Evolutionary conservation across 768 basidiomycete species (phyloP), one percentile per base, ranked within the genome.

Genomic region (Amyloporia xantha): DNA sequence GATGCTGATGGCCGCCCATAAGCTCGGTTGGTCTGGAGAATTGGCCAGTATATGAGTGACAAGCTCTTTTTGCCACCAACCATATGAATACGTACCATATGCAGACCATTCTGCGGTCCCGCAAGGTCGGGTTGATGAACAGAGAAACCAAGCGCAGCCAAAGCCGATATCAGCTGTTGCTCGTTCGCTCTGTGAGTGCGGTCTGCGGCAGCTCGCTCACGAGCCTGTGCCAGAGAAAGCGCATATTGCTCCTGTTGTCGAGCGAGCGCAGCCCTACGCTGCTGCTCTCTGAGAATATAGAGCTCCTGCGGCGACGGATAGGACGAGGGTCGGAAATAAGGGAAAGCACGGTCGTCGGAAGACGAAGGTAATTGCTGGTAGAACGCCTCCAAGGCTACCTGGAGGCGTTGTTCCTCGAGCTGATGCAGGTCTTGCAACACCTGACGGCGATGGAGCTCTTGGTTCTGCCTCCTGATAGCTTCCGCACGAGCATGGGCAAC

Each of bases 401-500:
- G 44, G n/a, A 7, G 24, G 27, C 26, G 26, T 48, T 48, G 44
- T 19, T 35, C n/a, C 21, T 30, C 24, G 7, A 33, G 38, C 38
- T 39, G 38, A 9, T 19, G 9, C 38, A 10, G 9, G 12, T 6
- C 17, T 15, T 43, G 48, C 25, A 38, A n/a, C 19, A 30, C 15
- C 17, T 41, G 35, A 9, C 25, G 41, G 39, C 24, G 50, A 4
- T 20, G 39, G 20, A 39, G 40, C 43, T 53, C 40, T 35, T 54
- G 41, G 40, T 35, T 51, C 24, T 50, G 51, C 28, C 28, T 53
- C 21, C 52, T 47, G 25, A 56, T 41, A 5, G 49, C 60, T 37
- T 54, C 44, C n/a, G 54, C 54, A 11, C 58, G 54, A 7, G 54
- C 55, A 9, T 50, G 53, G 15, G 57, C 58, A 5, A 52, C 41